phyloP scores from a whole-genome alignment of 139 green algal genomes.

The Gonium pectorale region DNA sequence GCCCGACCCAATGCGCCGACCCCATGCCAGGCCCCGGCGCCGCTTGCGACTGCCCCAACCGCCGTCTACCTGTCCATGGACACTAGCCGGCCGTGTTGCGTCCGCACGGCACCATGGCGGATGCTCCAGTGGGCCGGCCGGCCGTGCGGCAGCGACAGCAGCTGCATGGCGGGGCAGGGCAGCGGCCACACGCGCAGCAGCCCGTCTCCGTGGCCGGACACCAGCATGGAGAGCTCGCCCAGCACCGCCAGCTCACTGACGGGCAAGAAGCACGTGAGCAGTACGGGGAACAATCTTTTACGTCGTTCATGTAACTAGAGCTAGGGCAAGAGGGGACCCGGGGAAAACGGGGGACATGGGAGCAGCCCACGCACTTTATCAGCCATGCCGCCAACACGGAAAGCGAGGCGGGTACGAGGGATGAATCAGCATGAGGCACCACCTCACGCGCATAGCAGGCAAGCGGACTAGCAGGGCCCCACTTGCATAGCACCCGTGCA shows the following conservation, averaged over 20 bases:
- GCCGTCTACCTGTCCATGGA: not conserved
- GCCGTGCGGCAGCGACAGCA: not conserved
- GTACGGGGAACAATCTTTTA: too few species aligned
- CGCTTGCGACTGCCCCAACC: not conserved
- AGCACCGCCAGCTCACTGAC: not conserved
- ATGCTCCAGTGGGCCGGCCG: not conserved
- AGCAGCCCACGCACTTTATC: not conserved
- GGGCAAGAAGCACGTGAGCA: too few species aligned
- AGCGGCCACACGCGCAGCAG: conserved; percentile 23
- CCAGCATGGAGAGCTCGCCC: conserved; percentile 4
- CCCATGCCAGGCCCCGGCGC: not conserved
- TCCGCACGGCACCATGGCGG: not conserved
- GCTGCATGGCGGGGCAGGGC: not conserved
- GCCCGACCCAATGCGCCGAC: not conserved
- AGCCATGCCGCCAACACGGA: not conserved
- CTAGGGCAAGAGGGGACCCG: not conserved
- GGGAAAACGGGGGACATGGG: not conserved
- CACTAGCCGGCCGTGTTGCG: not conserved
- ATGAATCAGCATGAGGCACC: too few species aligned
- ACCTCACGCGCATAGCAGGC: too few species aligned
- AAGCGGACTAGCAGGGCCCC: too few species aligned
- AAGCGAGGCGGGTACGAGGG: too few species aligned
- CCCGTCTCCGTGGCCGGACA: not conserved
- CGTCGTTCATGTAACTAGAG: too few species aligned
- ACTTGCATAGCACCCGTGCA: too few species aligned